A percentile compares a stretch with the other conserved stretches of the same genome.
phyloP scores from a whole-genome alignment of 2,329 filamentous ascomycete genomes.

The Alternaria gansuensis region DNA sequence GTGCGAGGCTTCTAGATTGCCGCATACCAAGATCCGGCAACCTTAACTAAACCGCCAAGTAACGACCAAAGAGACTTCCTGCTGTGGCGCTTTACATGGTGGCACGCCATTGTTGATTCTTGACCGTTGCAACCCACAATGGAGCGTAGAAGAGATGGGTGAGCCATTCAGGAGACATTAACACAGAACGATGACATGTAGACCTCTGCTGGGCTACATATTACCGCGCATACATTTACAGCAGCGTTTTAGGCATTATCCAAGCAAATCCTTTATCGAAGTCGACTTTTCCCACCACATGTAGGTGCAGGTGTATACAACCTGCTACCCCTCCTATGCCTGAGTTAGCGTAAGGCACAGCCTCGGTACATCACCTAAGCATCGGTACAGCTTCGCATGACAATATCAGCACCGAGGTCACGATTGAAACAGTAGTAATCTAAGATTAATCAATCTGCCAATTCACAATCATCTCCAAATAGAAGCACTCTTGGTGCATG shows the following conservation, averaged over 20 bases:
- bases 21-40: conserved; percentile 26
- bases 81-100: neutral
- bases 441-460: neutral
- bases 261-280: neutral
- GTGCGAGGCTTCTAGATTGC: conserved; percentile 21
- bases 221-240: no score
- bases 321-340: conserved; percentile 5
- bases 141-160: neutral
- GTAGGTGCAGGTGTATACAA: neutral
- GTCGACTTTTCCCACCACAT: neutral
- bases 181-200: no score
- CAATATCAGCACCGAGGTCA: conserved; percentile 16
- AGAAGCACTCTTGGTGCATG: neutral
- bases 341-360: conserved; percentile 8
- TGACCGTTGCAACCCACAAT: neutral
- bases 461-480: neutral
- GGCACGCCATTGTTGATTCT: no score
- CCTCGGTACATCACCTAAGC: conserved; percentile 20
- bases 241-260: no score
- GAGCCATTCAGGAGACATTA: neutral
- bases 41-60: conserved; percentile 33
- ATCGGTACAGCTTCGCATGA: conserved; percentile 4
- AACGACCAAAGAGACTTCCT: neutral
- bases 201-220: no score
- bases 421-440: neutral